phyloP scores from a whole-genome alignment of 805 yeast genomes.

The Lipomyces yamadae region DNA sequence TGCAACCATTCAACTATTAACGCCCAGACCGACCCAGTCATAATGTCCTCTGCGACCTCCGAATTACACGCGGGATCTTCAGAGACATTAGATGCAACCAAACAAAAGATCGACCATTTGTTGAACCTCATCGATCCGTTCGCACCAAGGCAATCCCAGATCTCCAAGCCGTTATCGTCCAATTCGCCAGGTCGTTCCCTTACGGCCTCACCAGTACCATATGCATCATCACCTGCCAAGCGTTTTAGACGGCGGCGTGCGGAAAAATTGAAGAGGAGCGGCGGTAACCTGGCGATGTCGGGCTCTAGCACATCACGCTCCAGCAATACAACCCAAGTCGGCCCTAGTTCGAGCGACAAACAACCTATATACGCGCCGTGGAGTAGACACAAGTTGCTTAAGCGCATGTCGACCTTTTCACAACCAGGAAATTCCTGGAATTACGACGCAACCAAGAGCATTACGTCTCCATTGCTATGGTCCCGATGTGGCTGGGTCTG shows the following conservation, averaged over 20 bases:
- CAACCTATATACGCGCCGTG: slow-evolving; percentile 30
- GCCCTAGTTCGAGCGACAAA: not conserved
- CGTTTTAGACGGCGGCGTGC: slow-evolving; percentile 22
- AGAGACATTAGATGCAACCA: not conserved
- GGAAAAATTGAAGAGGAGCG: slow-evolving; percentile 13
- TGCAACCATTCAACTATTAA: not conserved
- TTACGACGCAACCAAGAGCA: slow-evolving; percentile 19
- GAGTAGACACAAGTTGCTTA: slow-evolving; percentile 25
- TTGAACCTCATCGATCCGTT: slow-evolving; percentile 1
- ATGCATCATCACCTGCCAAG: slow-evolving; percentile 25
- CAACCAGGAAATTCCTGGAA: slow-evolving; percentile 11
- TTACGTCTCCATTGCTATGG: slow-evolving; percentile 27
- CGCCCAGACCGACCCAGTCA: not conserved
- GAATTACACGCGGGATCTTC: not conserved
- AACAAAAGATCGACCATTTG: not conserved
- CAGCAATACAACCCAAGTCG: not conserved
- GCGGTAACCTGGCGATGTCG: not conserved
- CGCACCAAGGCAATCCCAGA: not conserved
- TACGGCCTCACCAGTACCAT: not conserved
- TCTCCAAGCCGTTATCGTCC: not conserved
- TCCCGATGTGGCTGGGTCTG: slow-evolving; percentile 35
- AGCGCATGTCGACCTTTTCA: slow-evolving; percentile 30
- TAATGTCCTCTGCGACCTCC: not conserved
- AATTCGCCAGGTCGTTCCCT: not conserved
- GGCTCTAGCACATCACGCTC: not conserved